Evolutionary conservation across 805 yeast genomes (phyloP).

Genomic region (Myxozyma neotropica): DNA sequence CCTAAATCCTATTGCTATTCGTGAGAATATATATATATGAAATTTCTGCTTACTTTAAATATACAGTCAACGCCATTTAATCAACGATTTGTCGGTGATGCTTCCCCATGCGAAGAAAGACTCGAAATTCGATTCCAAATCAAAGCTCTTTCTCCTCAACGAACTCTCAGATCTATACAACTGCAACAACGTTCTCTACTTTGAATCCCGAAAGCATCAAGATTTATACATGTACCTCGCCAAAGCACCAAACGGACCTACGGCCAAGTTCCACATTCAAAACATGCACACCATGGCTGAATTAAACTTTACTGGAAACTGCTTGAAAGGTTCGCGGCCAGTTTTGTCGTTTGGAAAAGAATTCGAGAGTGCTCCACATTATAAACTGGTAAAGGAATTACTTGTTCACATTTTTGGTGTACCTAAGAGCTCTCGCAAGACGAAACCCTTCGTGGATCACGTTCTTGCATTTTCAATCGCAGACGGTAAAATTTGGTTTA

Average conservation of each 20-base stretch:
- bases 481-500: conserved; percentile 92
- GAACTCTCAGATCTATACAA: conserved; percentile 96
- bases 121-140: conserved; percentile 92
- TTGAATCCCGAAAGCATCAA: conserved; percentile 94
- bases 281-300: conserved; percentile 95
- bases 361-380: conserved; percentile 72
- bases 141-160: conserved; percentile 81
- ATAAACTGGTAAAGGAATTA: conserved; percentile 77
- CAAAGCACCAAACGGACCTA: conserved; percentile 98
- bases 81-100: conserved; percentile 73
- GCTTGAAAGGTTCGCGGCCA: conserved; percentile 94
- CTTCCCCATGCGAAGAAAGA: conserved; percentile 96
- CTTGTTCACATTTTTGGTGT: conserved; percentile 86
- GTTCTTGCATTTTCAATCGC: conserved; percentile 91
- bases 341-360: conserved; percentile 81
- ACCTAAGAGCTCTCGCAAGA: conserved; percentile 88
- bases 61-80: conserved; percentile 89
- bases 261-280: conserved; percentile 88
- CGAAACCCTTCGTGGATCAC: conserved; percentile 94
- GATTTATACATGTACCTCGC: conserved; percentile 94
- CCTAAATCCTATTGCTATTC: background rate
- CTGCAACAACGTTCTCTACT: conserved; percentile 91
- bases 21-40: background rate
- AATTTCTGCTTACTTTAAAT: background rate
- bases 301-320: conserved; percentile 93